These are phyloP conservation scores for Cercospora sp. DNA, from an alignment of 2,329 filamentous ascomycete genomes.

Conservation along the genomic window DNA sequence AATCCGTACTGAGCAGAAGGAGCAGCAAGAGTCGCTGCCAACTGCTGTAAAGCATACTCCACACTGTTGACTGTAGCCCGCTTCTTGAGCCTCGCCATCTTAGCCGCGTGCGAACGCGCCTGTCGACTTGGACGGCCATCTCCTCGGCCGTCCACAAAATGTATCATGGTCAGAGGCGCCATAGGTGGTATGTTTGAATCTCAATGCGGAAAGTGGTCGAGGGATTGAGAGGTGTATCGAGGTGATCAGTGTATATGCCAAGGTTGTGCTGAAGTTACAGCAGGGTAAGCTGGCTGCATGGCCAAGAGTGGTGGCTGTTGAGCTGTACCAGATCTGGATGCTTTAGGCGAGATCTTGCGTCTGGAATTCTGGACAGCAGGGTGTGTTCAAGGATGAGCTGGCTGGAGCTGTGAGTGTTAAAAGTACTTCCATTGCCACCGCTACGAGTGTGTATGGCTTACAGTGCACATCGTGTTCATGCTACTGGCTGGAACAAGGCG, in stretches of 20 bases:
- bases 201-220: not conserved
- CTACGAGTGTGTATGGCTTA: not conserved
- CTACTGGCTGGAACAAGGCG: not conserved
- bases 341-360: not conserved
- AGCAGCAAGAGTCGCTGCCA: not conserved
- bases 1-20: not conserved
- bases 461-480: not conserved
- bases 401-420: not conserved
- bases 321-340: not conserved
- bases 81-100: constrained; percentile 1
- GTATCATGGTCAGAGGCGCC: not conserved
- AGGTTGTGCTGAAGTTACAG: not conserved
- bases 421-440: not conserved
- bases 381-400: not conserved
- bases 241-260: not conserved
- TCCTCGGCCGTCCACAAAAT: not conserved
- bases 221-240: not conserved
- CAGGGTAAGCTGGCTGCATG: not conserved
- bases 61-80: not conserved
- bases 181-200: not conserved
- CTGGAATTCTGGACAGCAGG: not conserved
- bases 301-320: not conserved
- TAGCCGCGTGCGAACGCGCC: not conserved
- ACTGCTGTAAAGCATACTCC: not conserved
- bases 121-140: not conserved